Base-by-base conservation (phyloP, 345 rosid species). In the Balakata baccata region DNA sequence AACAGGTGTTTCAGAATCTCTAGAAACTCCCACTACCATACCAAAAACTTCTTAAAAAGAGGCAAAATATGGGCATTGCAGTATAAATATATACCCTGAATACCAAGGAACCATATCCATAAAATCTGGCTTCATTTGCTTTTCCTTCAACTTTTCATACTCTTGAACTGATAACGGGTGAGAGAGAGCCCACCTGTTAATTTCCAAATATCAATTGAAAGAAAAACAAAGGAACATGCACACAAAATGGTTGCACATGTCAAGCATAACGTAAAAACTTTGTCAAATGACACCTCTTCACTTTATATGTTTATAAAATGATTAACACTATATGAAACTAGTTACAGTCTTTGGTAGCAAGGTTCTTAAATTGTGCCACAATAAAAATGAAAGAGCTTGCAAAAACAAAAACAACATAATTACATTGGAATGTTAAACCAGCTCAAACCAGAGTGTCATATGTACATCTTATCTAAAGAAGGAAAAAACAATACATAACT, bases 61-160 rank as follows among this genome's bases (percentile, higher is more conserved):
- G 6, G 46, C 46, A 43, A 43, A 43, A 43, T 43, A 43, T 1
- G 46, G 9, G 17, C 11, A 64, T 72, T 60, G 58, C 60, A 68
- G 66, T 20, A 78, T 51, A 58, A 72, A 52, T 66, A 50, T 49
- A 46, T 94, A 95, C 99, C 99, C 99, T 68, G 98, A 92, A 85
- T 95, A 92, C 99, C 99, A 95, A 71, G 99, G 99, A 81, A 95
- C 99, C 99, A 95, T 95, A 74, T 92, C 99, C 84, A 95, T 78
- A 82, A 95, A 95, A 80, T 91, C 87, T 51, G 99, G 99, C 83
- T 87, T 95, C 92, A 88, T 76, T 76, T 95, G 98, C 84, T 86
- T 85, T 80, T 86, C 85, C 91, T 92, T 92, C 81, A 77, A 66
- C 79, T 92, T 90, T 78, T 92, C 91, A 68, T 81, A 79, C 73